A percentile compares a stretch with the other conserved stretches of the same genome.
Evolutionary conservation across 345 rosid species (phyloP).

Genomic region (Eucalyptus sp.): DNA sequence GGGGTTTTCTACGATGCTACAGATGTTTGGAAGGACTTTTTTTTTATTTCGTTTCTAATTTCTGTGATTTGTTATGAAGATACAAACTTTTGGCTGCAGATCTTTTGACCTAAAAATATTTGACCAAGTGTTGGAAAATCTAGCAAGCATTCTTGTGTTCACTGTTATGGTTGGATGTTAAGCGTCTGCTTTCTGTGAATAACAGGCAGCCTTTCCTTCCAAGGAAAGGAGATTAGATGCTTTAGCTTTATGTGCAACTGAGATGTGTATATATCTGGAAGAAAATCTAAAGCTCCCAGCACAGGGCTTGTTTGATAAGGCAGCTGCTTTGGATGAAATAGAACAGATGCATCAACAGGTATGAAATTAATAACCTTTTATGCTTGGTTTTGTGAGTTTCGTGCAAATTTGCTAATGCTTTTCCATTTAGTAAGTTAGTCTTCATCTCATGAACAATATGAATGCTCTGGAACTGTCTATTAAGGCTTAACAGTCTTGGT

Average conservation of each 20-base stretch:
- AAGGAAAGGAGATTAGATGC: slow-evolving; percentile 92
- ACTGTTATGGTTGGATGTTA: slow-evolving; percentile 1
- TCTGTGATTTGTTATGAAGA: neutral
- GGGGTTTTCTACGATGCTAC: neutral
- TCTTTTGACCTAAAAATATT: neutral
- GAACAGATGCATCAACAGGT: slow-evolving; percentile 97
- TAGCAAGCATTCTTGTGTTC: neutral
- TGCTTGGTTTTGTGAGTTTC: neutral
- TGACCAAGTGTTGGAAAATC: neutral
- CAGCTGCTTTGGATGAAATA: slow-evolving; percentile 73
- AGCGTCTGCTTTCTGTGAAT: slow-evolving; percentile 1
- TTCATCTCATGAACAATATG: neutral
- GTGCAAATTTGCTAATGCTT: neutral
- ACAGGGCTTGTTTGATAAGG: slow-evolving; percentile 68
- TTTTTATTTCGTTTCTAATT: neutral
- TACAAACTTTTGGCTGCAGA: neutral
- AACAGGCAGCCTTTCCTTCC: slow-evolving; percentile 89
- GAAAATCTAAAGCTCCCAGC: slow-evolving; percentile 89
- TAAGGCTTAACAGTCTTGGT: neutral
- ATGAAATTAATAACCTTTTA: neutral
- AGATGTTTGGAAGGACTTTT: neutral
- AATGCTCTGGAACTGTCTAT: neutral
- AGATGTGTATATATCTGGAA: slow-evolving; percentile 74
- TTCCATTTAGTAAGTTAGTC: neutral
- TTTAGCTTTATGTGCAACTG: slow-evolving; percentile 55